phyloP scores from a whole-genome alignment of 2,329 filamentous ascomycete genomes.

The Didymella pomorum region DNA sequence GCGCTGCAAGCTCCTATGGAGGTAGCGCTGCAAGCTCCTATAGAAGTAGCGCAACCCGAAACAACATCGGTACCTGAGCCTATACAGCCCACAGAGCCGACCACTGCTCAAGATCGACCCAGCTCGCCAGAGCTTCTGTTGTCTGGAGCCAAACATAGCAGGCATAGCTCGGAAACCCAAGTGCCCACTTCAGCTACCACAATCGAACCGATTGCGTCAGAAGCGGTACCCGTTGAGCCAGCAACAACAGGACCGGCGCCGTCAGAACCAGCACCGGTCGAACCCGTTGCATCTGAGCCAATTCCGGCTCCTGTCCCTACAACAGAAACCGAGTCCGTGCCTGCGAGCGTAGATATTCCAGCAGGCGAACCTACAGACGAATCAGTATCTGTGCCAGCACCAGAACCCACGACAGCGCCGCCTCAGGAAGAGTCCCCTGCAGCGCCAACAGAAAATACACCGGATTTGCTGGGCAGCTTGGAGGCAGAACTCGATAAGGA shows the following conservation, averaged over 20 bases:
- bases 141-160: conserved; percentile 46
- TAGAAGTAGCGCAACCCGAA: conserved; percentile 12
- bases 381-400: conserved; percentile 14
- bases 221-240: conserved; percentile 1
- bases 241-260: background rate
- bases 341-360: conserved; percentile 8
- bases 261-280: background rate
- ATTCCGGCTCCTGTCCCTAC: conserved; percentile 9
- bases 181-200: conserved; percentile 30
- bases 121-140: conserved; percentile 56
- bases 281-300: conserved; percentile 10
- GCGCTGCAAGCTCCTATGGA: conserved; percentile 17
- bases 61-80: conserved; percentile 13
- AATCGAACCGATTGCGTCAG: conserved; percentile 5
- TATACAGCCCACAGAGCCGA: background rate
- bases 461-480: conserved; percentile 58
- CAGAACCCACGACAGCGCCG: conserved; percentile 14
- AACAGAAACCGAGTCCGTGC: conserved; percentile 8
- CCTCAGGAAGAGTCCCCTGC: conserved; percentile 24
- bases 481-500: conserved; percentile 55
- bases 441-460: conserved; percentile 48
- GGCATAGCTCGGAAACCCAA: conserved; percentile 47
- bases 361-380: conserved; percentile 2
- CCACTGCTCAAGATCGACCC: conserved; percentile 42
- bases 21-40: conserved; percentile 8